These are phyloP conservation scores for Cyathus striatus DNA, from an alignment of 768 basidiomycete species.

Conservation along the genomic window DNA sequence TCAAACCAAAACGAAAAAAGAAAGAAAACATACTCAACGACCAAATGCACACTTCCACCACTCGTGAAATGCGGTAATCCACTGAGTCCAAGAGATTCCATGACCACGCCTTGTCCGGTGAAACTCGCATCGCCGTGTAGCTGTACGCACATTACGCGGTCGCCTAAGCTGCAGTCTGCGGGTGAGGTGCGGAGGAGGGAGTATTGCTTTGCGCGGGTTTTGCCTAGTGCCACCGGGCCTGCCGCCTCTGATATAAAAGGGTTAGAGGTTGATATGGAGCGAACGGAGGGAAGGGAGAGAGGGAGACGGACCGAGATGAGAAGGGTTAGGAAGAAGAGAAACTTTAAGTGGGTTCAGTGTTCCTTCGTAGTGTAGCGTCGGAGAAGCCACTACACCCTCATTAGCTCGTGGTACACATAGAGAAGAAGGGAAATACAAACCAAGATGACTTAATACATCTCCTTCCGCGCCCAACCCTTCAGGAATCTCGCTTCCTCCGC, in stretches of 20 bases:
- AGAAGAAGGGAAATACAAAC: no score
- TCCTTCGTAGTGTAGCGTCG: slow-evolving; percentile 53
- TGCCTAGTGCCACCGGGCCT: slow-evolving; percentile 83
- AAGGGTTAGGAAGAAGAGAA: slow-evolving; percentile 76
- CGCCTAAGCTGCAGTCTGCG: slow-evolving; percentile 49
- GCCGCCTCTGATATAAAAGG: slow-evolving; percentile 59
- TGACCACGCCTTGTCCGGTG: slow-evolving; percentile 85
- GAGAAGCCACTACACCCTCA: slow-evolving; percentile 64
- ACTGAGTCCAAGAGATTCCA: slow-evolving; percentile 85
- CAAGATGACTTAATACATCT: slow-evolving; percentile 85
- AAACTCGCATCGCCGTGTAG: slow-evolving; percentile 92
- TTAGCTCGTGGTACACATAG: no score
- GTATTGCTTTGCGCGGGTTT: slow-evolving; percentile 88
- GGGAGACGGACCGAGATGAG: slow-evolving; percentile 52
- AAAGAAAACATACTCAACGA: slow-evolving; percentile 71
- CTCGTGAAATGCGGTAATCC: slow-evolving; percentile 89
- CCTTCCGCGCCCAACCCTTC: slow-evolving; percentile 66
- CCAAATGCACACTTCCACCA: slow-evolving; percentile 86
- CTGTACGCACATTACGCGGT: slow-evolving; percentile 83
- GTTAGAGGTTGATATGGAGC: slow-evolving; percentile 2
- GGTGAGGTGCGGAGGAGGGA: slow-evolving; percentile 66
- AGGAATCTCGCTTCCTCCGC: slow-evolving; percentile 68
- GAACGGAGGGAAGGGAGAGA: background rate
- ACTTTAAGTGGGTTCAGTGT: slow-evolving; percentile 53
- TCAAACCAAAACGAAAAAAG: background rate